Evolutionary conservation across 1,139 yeast species (phyloP).

Genomic region (Kazachstania sp.): DNA sequence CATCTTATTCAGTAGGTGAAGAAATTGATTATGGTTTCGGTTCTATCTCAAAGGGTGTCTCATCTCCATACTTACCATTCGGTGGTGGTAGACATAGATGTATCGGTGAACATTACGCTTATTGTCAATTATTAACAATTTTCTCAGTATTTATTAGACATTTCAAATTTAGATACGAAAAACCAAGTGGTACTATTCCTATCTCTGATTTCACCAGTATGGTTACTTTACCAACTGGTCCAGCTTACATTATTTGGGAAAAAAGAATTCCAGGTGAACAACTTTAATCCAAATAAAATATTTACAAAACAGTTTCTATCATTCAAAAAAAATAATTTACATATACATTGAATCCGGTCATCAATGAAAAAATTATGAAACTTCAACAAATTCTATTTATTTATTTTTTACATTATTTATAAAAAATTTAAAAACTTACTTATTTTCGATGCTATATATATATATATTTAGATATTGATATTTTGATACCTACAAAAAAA

Average conservation of each 20-base stretch:
- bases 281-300: not conserved
- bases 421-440: not conserved
- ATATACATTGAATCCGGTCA: not conserved
- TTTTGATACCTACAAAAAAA: slow-evolving; percentile 1
- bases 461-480: not conserved
- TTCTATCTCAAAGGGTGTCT: slow-evolving; percentile 88
- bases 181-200: slow-evolving; percentile 51
- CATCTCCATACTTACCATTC: slow-evolving; percentile 92
- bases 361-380: not conserved
- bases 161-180: slow-evolving; percentile 64
- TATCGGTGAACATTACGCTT: slow-evolving; percentile 98
- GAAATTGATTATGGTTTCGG: slow-evolving; percentile 93
- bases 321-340: not conserved
- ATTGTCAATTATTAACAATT: slow-evolving; percentile 83
- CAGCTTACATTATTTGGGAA: slow-evolving; percentile 75
- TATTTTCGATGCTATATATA: not conserved
- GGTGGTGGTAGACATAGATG: slow-evolving; percentile 99
- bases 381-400: not conserved
- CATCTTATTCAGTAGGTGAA: slow-evolving; percentile 35
- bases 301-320: too few relatives aligned
- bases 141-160: slow-evolving; percentile 69
- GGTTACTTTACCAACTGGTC: slow-evolving; percentile 84
- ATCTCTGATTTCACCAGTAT: slow-evolving; percentile 78
- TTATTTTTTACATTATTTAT: not conserved
- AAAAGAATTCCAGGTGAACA: slow-evolving; percentile 36